Percentiles rank a stretch among this genome's conserved stretches.
Evolutionary conservation across 345 rosid species (phyloP).

Genomic region (Hibiscus syriacus): DNA sequence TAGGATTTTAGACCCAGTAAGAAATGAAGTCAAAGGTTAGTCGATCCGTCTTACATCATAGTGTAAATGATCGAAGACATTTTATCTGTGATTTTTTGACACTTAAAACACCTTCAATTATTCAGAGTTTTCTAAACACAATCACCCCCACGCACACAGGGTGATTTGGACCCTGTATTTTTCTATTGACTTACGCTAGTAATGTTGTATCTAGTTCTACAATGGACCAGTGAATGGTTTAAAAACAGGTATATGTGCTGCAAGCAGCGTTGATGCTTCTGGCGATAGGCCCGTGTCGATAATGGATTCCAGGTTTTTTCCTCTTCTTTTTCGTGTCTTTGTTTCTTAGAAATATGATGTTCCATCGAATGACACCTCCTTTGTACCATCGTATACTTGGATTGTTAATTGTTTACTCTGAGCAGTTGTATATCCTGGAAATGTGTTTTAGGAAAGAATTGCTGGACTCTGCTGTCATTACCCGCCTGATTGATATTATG

Average conservation of each 20-base stretch:
- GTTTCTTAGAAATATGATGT: neutral
- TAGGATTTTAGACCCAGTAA: conserved; percentile 60
- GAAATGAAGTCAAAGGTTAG: conserved; percentile 78
- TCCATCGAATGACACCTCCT: neutral
- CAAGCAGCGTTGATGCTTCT: conserved; percentile 14
- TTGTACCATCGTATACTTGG: neutral
- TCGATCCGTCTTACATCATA: conserved; percentile 11
- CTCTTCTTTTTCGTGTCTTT: neutral
- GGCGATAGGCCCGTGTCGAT: conserved; percentile 9
- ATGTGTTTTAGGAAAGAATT: conserved; percentile 35
- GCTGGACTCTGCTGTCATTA: conserved; percentile 43
- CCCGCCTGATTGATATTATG: conserved; percentile 52
- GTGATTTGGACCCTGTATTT: neutral
- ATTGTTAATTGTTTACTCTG: conserved; percentile 9
- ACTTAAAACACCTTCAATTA: neutral
- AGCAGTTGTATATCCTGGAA: conserved; percentile 15
- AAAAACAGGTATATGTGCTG: conserved; percentile 19
- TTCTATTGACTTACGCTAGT: conserved; percentile 13
- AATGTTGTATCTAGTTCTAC: conserved; percentile 38
- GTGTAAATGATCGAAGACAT: neutral
- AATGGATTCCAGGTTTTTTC: conserved; percentile 33
- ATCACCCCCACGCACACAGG: neutral
- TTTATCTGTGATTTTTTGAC: neutral
- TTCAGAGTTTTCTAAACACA: neutral
- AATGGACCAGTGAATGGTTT: conserved; percentile 50